These are phyloP conservation scores for Fibroporia radiculosa DNA, from an alignment of 768 basidiomycete genomes.

Conservation along the genomic window DNA sequence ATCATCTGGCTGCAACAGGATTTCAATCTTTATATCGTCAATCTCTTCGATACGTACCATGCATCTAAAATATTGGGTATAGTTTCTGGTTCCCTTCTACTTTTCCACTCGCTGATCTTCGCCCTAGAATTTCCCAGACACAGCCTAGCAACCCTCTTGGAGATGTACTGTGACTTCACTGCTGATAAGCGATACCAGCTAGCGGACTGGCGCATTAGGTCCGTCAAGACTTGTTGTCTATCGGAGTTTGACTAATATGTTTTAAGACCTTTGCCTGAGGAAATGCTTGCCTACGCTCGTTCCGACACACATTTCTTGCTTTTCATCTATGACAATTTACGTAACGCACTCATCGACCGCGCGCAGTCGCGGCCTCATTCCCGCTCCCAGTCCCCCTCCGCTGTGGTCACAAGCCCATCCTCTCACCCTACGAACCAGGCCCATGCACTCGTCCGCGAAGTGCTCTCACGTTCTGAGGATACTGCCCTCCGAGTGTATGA, in stretches of 20 bases:
- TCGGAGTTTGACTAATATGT: not conserved
- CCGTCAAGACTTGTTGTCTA: not conserved
- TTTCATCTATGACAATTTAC: slow-evolving; percentile 86
- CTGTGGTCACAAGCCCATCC: slow-evolving; percentile 17
- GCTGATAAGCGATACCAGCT: slow-evolving; percentile 96
- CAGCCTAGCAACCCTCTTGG: slow-evolving; percentile 75
- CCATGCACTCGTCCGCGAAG: slow-evolving; percentile 47
- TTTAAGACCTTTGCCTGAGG: slow-evolving; percentile 65
- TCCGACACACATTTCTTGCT: slow-evolving; percentile 96
- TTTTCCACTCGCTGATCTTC: not conserved
- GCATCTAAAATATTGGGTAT: slow-evolving; percentile 80
- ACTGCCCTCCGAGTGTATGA: slow-evolving; percentile 70
- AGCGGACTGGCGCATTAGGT: slow-evolving; percentile 96
- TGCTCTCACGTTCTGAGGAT: slow-evolving; percentile 65
- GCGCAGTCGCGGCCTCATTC: slow-evolving; percentile 34
- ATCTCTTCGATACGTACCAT: slow-evolving; percentile 96
- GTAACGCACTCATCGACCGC: slow-evolving; percentile 80
- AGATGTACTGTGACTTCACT: slow-evolving; percentile 82
- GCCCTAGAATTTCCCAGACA: slow-evolving; percentile 70
- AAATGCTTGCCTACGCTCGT: slow-evolving; percentile 89
- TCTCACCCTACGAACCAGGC: slow-evolving; percentile 11
- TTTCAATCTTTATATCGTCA: slow-evolving; percentile 89
- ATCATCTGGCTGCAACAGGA: slow-evolving; percentile 96
- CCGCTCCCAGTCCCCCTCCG: slow-evolving; percentile 29
- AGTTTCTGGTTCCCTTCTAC: not conserved